Percentiles rank a stretch among this genome's conserved stretches.
phyloP scores from a whole-genome alignment of 2,329 filamentous ascomycete genomes.

The Beauveria sp. region DNA sequence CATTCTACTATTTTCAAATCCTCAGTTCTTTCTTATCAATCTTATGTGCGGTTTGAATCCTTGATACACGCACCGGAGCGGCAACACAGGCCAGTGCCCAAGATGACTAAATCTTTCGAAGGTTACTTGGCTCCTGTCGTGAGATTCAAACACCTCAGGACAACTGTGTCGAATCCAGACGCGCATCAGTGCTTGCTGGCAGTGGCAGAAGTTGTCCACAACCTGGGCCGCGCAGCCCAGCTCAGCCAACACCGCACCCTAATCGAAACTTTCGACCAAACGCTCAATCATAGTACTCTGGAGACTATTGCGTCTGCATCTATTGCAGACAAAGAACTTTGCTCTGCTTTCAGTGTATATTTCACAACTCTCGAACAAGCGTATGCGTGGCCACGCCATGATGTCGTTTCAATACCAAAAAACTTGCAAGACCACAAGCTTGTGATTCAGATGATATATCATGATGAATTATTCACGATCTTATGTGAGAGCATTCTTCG shows the following conservation, averaged over 20 bases:
- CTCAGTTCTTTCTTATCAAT: too few species aligned
- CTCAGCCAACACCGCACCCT: neutral
- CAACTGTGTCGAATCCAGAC: neutral
- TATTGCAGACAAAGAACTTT: neutral
- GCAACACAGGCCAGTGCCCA: constrained; percentile 12
- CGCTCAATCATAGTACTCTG: neutral
- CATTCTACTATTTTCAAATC: too few species aligned
- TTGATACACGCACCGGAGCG: neutral
- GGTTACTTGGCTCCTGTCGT: neutral
- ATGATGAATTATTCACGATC: neutral
- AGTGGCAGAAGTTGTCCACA: neutral
- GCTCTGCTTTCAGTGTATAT: neutral
- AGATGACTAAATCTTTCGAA: constrained; percentile 12
- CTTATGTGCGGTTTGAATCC: too few species aligned
- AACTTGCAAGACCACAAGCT: constrained; percentile 1
- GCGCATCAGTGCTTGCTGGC: neutral
- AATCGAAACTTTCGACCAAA: neutral
- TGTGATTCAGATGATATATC: neutral
- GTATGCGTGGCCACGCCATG: neutral
- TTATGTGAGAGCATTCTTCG: neutral
- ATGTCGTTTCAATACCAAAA: neutral
- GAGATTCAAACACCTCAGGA: neutral
- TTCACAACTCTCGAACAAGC: neutral
- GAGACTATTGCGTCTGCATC: neutral
- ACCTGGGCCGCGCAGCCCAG: neutral